Evolutionary conservation across 495 filamentous ascomycete species (phyloP).

Genomic region (Xanthoparmelia taractica): DNA sequence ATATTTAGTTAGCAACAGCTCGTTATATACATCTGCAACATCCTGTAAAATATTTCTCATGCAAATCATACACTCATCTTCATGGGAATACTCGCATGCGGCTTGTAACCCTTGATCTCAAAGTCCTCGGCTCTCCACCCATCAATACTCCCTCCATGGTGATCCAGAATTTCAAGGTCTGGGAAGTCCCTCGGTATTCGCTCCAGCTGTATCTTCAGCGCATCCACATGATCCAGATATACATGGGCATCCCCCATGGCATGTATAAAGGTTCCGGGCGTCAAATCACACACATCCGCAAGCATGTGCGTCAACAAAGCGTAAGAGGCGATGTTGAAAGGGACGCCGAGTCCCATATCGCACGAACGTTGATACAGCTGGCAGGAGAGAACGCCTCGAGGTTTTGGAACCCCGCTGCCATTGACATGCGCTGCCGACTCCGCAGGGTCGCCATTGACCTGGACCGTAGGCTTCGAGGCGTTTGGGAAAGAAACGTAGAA

Average conservation of each 20-base stretch:
- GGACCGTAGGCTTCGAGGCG: constrained; percentile 16
- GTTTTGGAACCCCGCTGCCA: constrained; percentile 34
- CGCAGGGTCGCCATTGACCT: constrained; percentile 12
- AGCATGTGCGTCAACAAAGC: constrained; percentile 90
- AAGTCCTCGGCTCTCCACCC: constrained; percentile 87
- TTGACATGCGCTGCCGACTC: constrained; percentile 13
- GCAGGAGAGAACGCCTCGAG: constrained; percentile 65
- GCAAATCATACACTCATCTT: constrained; percentile 81
- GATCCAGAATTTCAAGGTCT: constrained; percentile 57
- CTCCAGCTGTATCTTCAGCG: constrained; percentile 68
- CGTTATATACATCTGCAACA: background rate
- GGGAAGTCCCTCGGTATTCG: constrained; percentile 80
- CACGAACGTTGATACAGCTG: constrained; percentile 89
- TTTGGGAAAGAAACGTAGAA: constrained; percentile 85
- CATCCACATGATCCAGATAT: constrained; percentile 87
- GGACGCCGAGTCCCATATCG: constrained; percentile 95
- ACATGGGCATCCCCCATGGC: constrained; percentile 96
- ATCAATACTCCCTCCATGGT: constrained; percentile 61
- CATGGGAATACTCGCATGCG: constrained; percentile 87
- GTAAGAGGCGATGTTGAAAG: constrained; percentile 95
- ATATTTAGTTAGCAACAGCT: background rate
- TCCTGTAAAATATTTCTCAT: background rate
- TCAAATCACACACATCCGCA: constrained; percentile 73
- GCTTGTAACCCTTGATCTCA: constrained; percentile 77
- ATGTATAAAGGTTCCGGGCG: constrained; percentile 78